phyloP scores from a whole-genome alignment of 2,329 filamentous ascomycete species.

The Sporothrix schenckii region DNA sequence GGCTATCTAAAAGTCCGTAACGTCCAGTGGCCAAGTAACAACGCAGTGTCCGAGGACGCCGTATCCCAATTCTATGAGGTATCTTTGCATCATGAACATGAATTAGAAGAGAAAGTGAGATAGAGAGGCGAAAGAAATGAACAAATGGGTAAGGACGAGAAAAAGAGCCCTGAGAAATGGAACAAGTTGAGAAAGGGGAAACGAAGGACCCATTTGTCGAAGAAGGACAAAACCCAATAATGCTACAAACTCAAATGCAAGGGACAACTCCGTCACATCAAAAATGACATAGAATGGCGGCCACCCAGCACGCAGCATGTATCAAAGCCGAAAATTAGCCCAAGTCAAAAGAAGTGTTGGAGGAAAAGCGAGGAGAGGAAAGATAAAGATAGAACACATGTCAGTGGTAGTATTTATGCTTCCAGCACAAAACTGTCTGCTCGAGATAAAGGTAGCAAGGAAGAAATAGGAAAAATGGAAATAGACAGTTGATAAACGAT shows the following conservation, averaged over 20 bases:
- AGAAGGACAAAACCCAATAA: background rate
- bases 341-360: background rate
- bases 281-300: background rate
- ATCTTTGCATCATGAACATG: constrained; percentile 31
- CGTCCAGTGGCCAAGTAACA: constrained; percentile 8
- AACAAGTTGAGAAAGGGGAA: background rate
- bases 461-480: background rate
- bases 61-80: constrained; percentile 34
- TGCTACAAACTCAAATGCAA: constrained; percentile 17
- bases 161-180: background rate
- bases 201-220: background rate
- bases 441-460: background rate
- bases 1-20: constrained; percentile 5
- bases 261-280: background rate
- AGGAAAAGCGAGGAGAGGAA: background rate
- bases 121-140: background rate
- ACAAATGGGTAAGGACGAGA: background rate
- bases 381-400: background rate
- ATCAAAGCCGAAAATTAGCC: background rate
- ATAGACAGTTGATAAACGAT: background rate
- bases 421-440: background rate
- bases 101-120: constrained; percentile 25
- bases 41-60: constrained; percentile 24
- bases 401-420: background rate
- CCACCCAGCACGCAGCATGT: constrained; percentile 2